Base-by-base conservation (phyloP, 176 grass and related monocot genomes). In the Stipa capillata region DNA sequence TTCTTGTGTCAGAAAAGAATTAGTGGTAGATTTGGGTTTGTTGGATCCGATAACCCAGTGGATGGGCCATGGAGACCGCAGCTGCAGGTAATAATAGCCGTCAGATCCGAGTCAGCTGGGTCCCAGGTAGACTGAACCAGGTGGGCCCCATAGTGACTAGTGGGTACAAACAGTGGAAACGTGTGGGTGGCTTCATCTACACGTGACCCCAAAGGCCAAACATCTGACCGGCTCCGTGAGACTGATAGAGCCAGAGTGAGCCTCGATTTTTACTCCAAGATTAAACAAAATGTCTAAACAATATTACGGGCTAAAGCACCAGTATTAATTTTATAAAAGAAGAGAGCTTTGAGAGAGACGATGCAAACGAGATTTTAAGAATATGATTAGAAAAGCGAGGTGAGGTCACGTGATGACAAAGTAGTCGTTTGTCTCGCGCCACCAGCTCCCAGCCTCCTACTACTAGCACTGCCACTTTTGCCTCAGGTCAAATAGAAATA, bases 61-160 rank as follows among this genome's bases (percentile, higher is more conserved):
- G n/a, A n/a, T n/a, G n/a, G n/a, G n/a, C n/a, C n/a, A n/a, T n/a
- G n/a, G n/a, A n/a, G 42, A 48, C 67, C 13, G 4, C 1, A 20
- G 8, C 15, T 32, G 25, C 42, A 47, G 41, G 66, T 29, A 69
- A 69, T 5, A 69, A 32, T 0, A 48, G 67, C 42, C 48, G 55
- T 55, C 85, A 44, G 85, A 82, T 83, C 85, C 73, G 79, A 83
- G 73, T 83, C 85, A 78, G 63, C 73, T 53, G 76, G 84, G 76
- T 0, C 74, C 83, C 58, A 61, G 13, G 12, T 9, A 23, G 4
- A n/a, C n/a, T n/a, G n/a, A n/a, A n/a, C n/a, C n/a, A n/a, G n/a
- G n/a, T n/a, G n/a, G 3, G 20, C 0, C 61, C 28, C 4, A 23
- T 0, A 8, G 13, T 65, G 9, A 9, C 33, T 65, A 18, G 34